phyloP scores from a whole-genome alignment of 2,329 filamentous ascomycete genomes.

The Colletotrichum sp. region DNA sequence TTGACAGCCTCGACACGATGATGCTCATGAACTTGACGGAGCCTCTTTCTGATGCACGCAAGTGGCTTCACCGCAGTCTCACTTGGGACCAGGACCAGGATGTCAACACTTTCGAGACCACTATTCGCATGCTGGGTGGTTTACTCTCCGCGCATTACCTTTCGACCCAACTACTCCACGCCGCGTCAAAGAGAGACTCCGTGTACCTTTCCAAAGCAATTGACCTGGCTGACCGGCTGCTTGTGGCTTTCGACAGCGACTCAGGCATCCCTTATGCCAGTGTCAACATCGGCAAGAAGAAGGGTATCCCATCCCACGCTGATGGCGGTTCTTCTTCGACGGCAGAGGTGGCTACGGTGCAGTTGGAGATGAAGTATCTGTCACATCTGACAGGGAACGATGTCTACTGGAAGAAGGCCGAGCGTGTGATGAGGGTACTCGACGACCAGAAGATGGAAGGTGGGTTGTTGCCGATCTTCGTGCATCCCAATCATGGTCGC shows the following conservation, averaged over 20 bases:
- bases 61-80: slow-evolving; percentile 72
- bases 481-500: slow-evolving; percentile 77
- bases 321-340: slow-evolving; percentile 91
- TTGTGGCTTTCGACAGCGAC: slow-evolving; percentile 84
- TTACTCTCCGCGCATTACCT: background rate
- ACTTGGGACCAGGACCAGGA: slow-evolving; percentile 75
- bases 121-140: slow-evolving; percentile 80
- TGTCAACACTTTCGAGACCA: slow-evolving; percentile 79
- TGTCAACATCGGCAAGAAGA: slow-evolving; percentile 79
- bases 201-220: background rate
- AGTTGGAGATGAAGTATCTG: background rate
- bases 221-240: slow-evolving; percentile 68
- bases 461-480: slow-evolving; percentile 89
- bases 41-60: slow-evolving; percentile 68
- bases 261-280: slow-evolving; percentile 91
- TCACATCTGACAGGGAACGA: background rate
- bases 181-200: background rate
- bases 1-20: slow-evolving; percentile 77
- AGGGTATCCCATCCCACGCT: slow-evolving; percentile 80
- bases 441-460: slow-evolving; percentile 81
- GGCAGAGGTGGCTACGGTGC: slow-evolving; percentile 60
- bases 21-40: slow-evolving; percentile 81
- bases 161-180: background rate
- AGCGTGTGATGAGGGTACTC: slow-evolving; percentile 76
- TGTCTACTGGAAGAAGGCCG: background rate